Evolutionary conservation across 306 rosid genomes (phyloP).

Genomic region (Prunus davidiana): DNA sequence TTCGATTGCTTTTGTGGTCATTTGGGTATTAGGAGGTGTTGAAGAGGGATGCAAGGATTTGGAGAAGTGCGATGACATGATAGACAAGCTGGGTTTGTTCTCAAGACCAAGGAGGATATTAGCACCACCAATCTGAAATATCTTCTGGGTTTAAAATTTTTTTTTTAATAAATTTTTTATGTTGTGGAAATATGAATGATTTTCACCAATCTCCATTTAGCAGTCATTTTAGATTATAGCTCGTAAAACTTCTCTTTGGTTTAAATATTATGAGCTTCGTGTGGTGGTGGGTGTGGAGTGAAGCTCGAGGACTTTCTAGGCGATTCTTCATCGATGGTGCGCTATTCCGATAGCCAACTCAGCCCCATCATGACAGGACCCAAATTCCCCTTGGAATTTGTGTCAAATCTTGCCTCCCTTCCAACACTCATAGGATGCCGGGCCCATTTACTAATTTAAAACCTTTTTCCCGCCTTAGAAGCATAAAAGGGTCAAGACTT

Average conservation of each 20-base stretch:
- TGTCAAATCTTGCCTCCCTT: no score
- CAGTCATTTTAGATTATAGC: neutral
- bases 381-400: no score
- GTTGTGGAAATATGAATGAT: neutral
- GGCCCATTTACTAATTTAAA: no score
- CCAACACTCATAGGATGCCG: no score
- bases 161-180: slow-evolving; percentile 21
- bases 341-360: no score
- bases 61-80: slow-evolving; percentile 73
- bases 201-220: neutral
- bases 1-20: neutral
- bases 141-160: slow-evolving; percentile 47
- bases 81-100: slow-evolving; percentile 71
- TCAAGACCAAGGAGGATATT: slow-evolving; percentile 90
- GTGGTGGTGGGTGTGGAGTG: neutral
- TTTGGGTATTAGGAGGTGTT: slow-evolving; percentile 49
- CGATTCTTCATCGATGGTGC: no score
- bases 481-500: no score
- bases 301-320: no score
- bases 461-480: no score
- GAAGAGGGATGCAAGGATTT: slow-evolving; percentile 61
- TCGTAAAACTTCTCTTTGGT: neutral
- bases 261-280: neutral
- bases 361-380: no score
- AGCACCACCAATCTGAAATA: slow-evolving; percentile 79